A percentile compares a stretch with the other conserved stretches of the same genome.
phyloP scores from a whole-genome alignment of 2,329 filamentous ascomycete species.

The Phaeophleospora eucalypticola region DNA sequence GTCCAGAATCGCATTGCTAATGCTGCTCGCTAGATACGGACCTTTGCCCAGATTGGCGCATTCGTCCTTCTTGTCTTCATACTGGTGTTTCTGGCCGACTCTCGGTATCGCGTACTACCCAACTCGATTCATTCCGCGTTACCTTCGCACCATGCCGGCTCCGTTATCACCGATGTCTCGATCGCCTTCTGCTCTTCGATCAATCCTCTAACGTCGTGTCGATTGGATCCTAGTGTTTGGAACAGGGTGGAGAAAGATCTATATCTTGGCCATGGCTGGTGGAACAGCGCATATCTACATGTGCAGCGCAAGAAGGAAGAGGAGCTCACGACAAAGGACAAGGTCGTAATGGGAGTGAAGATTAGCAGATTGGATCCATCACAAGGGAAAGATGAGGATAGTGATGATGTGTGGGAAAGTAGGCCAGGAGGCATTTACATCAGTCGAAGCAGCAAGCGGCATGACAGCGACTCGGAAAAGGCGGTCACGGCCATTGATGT shows the following conservation, averaged over 20 bases:
- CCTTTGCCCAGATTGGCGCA: conserved; percentile 69
- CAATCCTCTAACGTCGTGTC: conserved; percentile 51
- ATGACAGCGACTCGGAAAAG: conserved; percentile 69
- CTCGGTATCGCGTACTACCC: conserved; percentile 81
- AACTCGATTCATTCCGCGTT: conserved; percentile 81
- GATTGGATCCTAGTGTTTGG: conserved; percentile 69
- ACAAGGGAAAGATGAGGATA: conserved; percentile 51
- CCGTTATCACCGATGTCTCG: conserved; percentile 80
- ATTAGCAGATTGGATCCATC: conserved; percentile 70
- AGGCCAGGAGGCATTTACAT: conserved; percentile 78
- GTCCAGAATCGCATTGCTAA: not conserved
- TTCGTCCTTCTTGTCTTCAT: conserved; percentile 61
- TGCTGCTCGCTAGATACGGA: conserved; percentile 50
- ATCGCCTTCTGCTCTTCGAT: conserved; percentile 70
- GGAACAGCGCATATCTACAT: conserved; percentile 74
- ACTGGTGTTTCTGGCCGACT: conserved; percentile 77
- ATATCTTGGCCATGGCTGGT: conserved; percentile 70
- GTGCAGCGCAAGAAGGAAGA: conserved; percentile 82
- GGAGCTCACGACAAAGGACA: conserved; percentile 69
- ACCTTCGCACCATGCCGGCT: conserved; percentile 77
- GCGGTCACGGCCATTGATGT: conserved; percentile 80
- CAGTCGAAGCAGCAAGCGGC: conserved; percentile 65
- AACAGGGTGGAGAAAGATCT: conserved; percentile 85
- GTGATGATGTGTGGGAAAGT: conserved; percentile 69
- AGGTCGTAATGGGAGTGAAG: conserved; percentile 73